phyloP scores from a whole-genome alignment of 1,284 basidiomycete genomes.

The Malassezia globosa region DNA sequence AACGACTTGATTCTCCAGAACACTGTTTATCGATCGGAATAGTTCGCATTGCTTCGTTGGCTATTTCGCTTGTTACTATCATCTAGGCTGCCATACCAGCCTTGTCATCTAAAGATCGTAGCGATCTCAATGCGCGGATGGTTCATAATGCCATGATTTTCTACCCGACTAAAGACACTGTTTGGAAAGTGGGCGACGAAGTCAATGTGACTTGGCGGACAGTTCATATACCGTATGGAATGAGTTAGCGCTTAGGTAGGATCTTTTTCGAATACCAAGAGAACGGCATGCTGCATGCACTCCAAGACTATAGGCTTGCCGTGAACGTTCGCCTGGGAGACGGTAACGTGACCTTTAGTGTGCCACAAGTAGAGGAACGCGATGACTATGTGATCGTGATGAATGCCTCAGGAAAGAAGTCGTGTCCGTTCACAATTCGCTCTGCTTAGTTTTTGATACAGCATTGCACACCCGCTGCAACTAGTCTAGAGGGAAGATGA shows the following conservation, averaged over 20 bases:
- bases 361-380: slow-evolving; percentile 19
- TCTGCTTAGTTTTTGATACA: not conserved
- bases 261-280: slow-evolving; percentile 21
- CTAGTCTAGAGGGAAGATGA: not conserved
- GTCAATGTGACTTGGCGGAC: slow-evolving; percentile 19
- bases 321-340: slow-evolving; percentile 15
- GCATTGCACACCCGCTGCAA: not conserved
- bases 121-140: slow-evolving; percentile 12
- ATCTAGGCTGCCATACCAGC: not conserved
- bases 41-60: no score
- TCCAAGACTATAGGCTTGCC: slow-evolving; percentile 20
- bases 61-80: slow-evolving; percentile 4
- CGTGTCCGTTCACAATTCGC: slow-evolving; percentile 24
- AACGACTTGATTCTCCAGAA: no score
- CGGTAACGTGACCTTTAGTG: slow-evolving; percentile 16
- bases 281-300: slow-evolving; percentile 9
- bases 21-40: no score
- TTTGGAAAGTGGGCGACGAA: slow-evolving; percentile 19
- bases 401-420: slow-evolving; percentile 25
- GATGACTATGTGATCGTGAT: slow-evolving; percentile 27
- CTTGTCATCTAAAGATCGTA: not conserved
- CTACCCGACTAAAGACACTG: slow-evolving; percentile 9
- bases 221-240: slow-evolving; percentile 10
- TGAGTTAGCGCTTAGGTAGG: slow-evolving; percentile 4
- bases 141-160: slow-evolving; percentile 23